phyloP scores from a whole-genome alignment of 345 rosid species.

The Citrus australasica region DNA sequence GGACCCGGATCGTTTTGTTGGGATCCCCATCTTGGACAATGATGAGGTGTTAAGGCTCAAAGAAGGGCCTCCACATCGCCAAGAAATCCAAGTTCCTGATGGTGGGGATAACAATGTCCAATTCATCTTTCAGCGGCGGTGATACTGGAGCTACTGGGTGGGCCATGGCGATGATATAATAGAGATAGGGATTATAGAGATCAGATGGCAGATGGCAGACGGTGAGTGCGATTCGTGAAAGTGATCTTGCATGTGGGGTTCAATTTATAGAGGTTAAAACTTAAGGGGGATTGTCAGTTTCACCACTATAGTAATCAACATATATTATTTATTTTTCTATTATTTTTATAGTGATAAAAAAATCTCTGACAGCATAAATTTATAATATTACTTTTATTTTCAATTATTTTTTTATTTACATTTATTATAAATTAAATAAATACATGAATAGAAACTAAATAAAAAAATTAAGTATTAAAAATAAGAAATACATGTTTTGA shows the following conservation, averaged over 20 bases:
- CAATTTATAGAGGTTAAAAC: not conserved
- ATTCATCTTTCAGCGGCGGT: constrained; percentile 24
- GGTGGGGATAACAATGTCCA: constrained; percentile 35
- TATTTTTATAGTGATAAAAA: no score
- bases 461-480: no score
- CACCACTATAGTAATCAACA: no score
- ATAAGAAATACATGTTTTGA: no score
- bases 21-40: constrained; percentile 41
- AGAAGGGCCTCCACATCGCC: constrained; percentile 41
- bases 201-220: no score
- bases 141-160: not conserved
- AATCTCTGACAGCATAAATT: no score
- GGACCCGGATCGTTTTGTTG: constrained; percentile 22
- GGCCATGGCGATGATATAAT: constrained; percentile 1
- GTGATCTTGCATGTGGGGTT: not conserved
- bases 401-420: no score
- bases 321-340: no score
- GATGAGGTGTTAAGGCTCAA: constrained; percentile 35
- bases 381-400: no score
- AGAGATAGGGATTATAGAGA: not conserved
- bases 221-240: not conserved
- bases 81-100: constrained; percentile 29
- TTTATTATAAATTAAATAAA: no score
- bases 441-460: no score
- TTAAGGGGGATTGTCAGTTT: no score